phyloP scores from a whole-genome alignment of 495 filamentous ascomycete species.

The Xylaria flabelliformis region DNA sequence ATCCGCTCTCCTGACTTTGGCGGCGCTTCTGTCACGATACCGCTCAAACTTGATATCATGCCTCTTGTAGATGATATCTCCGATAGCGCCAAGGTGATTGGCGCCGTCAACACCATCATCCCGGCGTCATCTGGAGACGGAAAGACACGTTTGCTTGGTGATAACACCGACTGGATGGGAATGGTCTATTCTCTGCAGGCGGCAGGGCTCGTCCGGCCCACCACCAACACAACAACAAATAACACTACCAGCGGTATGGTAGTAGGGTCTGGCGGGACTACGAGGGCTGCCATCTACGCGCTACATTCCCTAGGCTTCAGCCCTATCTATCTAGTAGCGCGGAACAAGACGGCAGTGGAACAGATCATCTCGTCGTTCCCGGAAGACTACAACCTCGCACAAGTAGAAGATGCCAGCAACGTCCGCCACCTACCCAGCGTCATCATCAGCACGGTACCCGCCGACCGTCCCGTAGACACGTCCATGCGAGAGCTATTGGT shows the following conservation, averaged over 20 bases:
- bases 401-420: constrained; percentile 57
- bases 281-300: constrained; percentile 88
- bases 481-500: constrained; percentile 71
- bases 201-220: constrained; percentile 62
- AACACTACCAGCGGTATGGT: constrained; percentile 65
- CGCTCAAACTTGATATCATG: constrained; percentile 90
- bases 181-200: constrained; percentile 84
- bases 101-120: constrained; percentile 95
- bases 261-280: constrained; percentile 89
- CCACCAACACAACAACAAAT: constrained; percentile 39
- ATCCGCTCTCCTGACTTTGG: constrained; percentile 80
- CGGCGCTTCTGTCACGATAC: constrained; percentile 93
- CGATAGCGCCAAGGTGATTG: constrained; percentile 80
- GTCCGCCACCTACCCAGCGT: constrained; percentile 68
- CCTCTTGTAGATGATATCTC: constrained; percentile 79
- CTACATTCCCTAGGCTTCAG: constrained; percentile 81
- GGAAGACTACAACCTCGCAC: constrained; percentile 71
- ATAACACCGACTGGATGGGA: constrained; percentile 96
- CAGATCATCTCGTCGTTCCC: constrained; percentile 77
- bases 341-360: constrained; percentile 70
- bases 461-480: constrained; percentile 81
- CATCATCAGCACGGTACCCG: constrained; percentile 90
- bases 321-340: constrained; percentile 87
- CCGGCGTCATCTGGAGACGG: constrained; percentile 41
- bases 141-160: constrained; percentile 67